These are phyloP conservation scores for Calamus simplicifolius DNA, from an alignment of 176 grass and related monocot species.

Conservation along the genomic window DNA sequence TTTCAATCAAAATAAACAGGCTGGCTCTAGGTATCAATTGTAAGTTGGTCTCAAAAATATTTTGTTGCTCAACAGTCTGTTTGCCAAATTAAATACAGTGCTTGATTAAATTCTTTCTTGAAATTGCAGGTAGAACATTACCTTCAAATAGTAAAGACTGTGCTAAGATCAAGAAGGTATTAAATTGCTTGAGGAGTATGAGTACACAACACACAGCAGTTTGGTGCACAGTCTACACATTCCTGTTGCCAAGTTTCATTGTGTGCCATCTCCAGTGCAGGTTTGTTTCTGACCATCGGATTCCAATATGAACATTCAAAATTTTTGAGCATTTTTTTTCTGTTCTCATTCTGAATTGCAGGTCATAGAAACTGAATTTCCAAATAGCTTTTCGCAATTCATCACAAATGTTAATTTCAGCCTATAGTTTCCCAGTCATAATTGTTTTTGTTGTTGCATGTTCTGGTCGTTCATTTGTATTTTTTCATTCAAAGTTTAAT, in stretches of 20 bases:
- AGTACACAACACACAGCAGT: conserved; percentile 98
- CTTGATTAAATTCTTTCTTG: background rate
- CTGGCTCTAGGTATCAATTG: too few relatives aligned
- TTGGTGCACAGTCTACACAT: conserved; percentile 85
- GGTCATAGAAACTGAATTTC: conserved; percentile 87
- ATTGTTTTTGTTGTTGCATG: background rate
- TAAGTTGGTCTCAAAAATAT: too few relatives aligned
- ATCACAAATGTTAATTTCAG: conserved; percentile 60
- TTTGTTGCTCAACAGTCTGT: too few relatives aligned
- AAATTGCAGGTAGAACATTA: conserved; percentile 97
- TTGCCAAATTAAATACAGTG: too few relatives aligned
- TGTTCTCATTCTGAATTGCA: conserved; percentile 23
- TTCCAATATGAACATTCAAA: too few relatives aligned
- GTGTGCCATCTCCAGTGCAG: conserved; percentile 95
- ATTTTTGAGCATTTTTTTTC: too few relatives aligned
- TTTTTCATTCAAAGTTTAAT: too few relatives aligned
- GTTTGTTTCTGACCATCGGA: conserved; percentile 13
- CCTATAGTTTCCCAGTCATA: background rate
- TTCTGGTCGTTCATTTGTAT: conserved; percentile 37
- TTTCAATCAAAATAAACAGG: too few relatives aligned
- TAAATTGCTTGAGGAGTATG: conserved; percentile 90
- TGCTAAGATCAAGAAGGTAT: conserved; percentile 46
- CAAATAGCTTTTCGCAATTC: conserved; percentile 88
- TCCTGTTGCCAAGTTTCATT: conserved; percentile 92
- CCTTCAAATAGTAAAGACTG: conserved; percentile 89